Conservation (phyloP, 2,329 filamentous ascomycete species). For the Verticillium dahliae region DNA sequence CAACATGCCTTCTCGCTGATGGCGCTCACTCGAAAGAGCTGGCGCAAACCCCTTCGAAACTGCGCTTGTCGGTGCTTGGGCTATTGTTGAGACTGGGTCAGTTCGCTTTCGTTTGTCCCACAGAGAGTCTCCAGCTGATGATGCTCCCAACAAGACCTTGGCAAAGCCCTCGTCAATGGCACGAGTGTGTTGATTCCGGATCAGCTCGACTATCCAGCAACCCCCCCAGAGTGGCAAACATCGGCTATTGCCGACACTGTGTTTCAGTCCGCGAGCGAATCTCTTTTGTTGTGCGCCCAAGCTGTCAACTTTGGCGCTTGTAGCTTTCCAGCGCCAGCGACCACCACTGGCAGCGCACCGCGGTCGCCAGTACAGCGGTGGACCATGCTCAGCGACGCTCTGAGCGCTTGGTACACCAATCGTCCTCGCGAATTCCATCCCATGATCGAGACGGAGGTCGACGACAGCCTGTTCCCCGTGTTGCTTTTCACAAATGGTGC, state of each 20-base stretch:
- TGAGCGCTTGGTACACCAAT: slow-evolving; percentile 23
- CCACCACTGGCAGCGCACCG: slow-evolving; percentile 5
- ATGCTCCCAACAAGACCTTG: slow-evolving; percentile 15
- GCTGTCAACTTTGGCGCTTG: slow-evolving; percentile 25
- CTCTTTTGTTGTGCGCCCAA: slow-evolving; percentile 23
- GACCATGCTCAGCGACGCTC: slow-evolving; percentile 21
- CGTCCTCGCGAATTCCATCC: slow-evolving; percentile 24
- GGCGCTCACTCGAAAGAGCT: slow-evolving; percentile 1
- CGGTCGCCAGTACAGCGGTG: slow-evolving; percentile 18
- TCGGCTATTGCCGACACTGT: slow-evolving; percentile 11
- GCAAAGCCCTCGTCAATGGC: slow-evolving; percentile 18
- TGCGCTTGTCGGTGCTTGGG: slow-evolving; percentile 3
- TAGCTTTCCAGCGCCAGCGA: slow-evolving; percentile 14
- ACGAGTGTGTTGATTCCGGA: slow-evolving; percentile 18
- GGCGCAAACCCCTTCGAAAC: slow-evolving; percentile 5
- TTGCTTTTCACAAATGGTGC: slow-evolving; percentile 30
- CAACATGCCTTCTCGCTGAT: background rate
- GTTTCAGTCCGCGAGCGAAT: slow-evolving; percentile 14
- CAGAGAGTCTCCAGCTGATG: background rate
- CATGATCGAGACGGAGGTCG: slow-evolving; percentile 23
- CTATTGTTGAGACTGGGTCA: slow-evolving; percentile 20
- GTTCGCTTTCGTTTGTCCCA: background rate
- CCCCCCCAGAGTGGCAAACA: slow-evolving; percentile 1
- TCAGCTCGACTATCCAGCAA: slow-evolving; percentile 8
- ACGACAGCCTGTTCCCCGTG: slow-evolving; percentile 23